phyloP scores from a whole-genome alignment of 176 grass and related monocot genomes.

The Elymus sibiricus region DNA sequence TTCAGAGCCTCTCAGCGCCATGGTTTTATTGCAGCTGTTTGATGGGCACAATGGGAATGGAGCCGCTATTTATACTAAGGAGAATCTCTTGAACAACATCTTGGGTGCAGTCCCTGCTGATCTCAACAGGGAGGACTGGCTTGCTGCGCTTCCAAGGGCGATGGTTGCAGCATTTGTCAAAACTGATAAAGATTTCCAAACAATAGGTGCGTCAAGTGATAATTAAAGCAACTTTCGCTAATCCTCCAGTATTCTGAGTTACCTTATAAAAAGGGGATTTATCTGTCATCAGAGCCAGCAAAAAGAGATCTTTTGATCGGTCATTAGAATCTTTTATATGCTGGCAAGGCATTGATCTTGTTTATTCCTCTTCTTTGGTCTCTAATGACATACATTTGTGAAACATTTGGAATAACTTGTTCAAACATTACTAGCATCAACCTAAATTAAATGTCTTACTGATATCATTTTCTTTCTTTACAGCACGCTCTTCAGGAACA shows the following conservation, averaged over 20 bases:
- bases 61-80: constrained; percentile 87
- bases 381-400: background rate
- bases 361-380: background rate
- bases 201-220: constrained; percentile 48
- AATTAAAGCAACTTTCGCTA: background rate
- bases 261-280: background rate
- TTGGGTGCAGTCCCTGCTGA: constrained; percentile 73
- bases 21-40: constrained; percentile 67
- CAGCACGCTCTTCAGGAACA: constrained; percentile 83
- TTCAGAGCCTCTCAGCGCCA: background rate
- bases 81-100: constrained; percentile 91
- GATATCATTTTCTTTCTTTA: constrained; percentile 26
- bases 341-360: constrained; percentile 3
- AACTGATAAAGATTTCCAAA: constrained; percentile 94
- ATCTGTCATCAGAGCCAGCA: background rate
- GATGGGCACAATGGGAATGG: constrained; percentile 87
- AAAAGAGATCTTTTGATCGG: background rate
- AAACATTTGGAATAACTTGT: background rate
- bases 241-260: background rate
- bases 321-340: background rate
- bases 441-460: background rate
- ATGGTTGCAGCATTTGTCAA: constrained; percentile 95
- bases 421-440: background rate
- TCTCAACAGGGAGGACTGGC: constrained; percentile 91
- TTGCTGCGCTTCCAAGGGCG: constrained; percentile 77